These are phyloP conservation scores for Hippophae rhamnoides DNA, from an alignment of 306 rosid genomes.

Conservation along the genomic window DNA sequence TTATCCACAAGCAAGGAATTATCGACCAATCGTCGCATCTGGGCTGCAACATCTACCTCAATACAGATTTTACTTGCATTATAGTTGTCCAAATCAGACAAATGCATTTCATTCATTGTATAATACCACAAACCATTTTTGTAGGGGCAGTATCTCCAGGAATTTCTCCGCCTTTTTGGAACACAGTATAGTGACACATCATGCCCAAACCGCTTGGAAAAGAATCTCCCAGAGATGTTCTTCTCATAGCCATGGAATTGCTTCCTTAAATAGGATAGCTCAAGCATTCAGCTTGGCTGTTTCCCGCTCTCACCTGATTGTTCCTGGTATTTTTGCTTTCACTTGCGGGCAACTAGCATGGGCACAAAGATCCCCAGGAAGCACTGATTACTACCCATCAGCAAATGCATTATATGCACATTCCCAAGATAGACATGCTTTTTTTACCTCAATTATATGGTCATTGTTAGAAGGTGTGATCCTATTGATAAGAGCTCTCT, in stretches of 20 bases:
- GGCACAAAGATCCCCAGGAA: constrained; percentile 46
- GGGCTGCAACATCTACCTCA: constrained; percentile 38
- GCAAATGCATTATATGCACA: constrained; percentile 46
- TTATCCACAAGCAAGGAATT: constrained; percentile 28
- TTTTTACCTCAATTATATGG: constrained; percentile 37
- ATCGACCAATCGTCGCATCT: constrained; percentile 37
- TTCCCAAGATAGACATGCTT: constrained; percentile 75
- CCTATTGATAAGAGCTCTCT: constrained; percentile 62
- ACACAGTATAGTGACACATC: constrained; percentile 30
- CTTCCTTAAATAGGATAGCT: constrained; percentile 57
- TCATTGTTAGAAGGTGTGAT: constrained; percentile 52
- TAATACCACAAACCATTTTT: constrained; percentile 29
- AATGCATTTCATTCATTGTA: constrained; percentile 30
- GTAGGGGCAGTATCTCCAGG: constrained; percentile 21
- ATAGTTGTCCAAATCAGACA: constrained; percentile 30
- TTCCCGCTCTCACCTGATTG: constrained; percentile 57
- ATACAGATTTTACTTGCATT: constrained; percentile 32
- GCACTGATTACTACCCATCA: constrained; percentile 39
- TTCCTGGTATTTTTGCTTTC: constrained; percentile 79
- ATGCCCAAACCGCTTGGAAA: constrained; percentile 60
- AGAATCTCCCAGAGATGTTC: constrained; percentile 45
- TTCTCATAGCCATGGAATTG: constrained; percentile 31
- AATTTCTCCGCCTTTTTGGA: constrained; percentile 34
- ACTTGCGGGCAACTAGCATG: constrained; percentile 73
- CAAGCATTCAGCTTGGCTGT: constrained; percentile 83